A percentile compares a stretch with the other conserved stretches of the same genome.
These are phyloP conservation scores for Sequoia sempervirens DNA, from an alignment of 75 land plant genomes.

Conservation along the genomic window DNA sequence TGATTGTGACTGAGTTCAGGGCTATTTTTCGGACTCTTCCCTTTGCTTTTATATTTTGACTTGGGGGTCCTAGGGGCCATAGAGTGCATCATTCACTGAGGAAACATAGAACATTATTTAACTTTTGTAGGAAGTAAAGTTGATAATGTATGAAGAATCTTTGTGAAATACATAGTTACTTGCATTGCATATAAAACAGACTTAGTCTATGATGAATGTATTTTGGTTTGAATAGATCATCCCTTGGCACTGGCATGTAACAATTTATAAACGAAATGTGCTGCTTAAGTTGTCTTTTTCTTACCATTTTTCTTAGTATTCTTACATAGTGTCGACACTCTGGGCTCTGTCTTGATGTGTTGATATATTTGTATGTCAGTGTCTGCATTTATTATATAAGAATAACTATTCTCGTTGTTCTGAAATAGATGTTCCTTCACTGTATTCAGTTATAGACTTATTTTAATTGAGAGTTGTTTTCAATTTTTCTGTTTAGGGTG, in stretches of 20 bases:
- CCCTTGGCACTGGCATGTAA: background rate
- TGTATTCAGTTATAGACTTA: background rate
- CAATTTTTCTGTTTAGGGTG: conserved; percentile 52
- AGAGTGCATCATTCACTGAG: background rate
- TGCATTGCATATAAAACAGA: background rate
- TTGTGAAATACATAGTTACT: background rate
- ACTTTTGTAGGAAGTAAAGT: background rate
- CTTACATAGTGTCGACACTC: no score
- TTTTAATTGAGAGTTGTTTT: background rate
- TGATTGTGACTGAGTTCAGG: background rate
- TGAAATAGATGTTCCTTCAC: background rate
- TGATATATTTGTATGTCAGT: background rate
- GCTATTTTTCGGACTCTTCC: no score
- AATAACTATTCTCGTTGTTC: background rate
- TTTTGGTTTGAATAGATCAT: background rate
- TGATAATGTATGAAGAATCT: background rate
- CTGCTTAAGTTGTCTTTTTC: background rate
- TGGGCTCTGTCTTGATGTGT: background rate
- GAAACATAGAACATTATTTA: background rate
- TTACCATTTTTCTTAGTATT: background rate
- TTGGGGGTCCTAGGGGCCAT: background rate
- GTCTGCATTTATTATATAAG: background rate
- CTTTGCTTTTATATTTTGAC: background rate
- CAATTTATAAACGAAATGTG: background rate
- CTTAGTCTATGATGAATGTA: background rate